A percentile compares a stretch with the other conserved stretches of the same genome.
These are phyloP conservation scores for Candida patagonica DNA, from an alignment of 805 yeast genomes.

Conservation along the genomic window DNA sequence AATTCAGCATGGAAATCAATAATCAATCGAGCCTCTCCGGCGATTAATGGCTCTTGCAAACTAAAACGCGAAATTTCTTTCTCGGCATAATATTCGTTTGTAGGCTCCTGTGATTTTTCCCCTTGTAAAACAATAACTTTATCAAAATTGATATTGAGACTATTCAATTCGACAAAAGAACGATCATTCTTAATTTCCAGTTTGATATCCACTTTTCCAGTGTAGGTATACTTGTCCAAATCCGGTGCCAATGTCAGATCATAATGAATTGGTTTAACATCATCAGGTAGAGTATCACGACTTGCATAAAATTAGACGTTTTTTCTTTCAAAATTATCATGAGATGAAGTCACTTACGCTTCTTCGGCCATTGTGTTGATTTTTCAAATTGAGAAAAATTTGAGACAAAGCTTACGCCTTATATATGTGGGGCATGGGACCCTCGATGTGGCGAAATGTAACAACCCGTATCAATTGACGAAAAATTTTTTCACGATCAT, in stretches of 20 bases:
- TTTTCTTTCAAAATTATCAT: too few species aligned
- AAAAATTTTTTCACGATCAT: too few species aligned
- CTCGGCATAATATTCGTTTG: constrained; percentile 36
- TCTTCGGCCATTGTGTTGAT: too few species aligned
- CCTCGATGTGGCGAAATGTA: too few species aligned
- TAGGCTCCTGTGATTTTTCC: constrained; percentile 23
- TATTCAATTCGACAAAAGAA: constrained; percentile 44
- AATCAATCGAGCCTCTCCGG: constrained; percentile 45
- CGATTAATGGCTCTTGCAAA: constrained; percentile 36
- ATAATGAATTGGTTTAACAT: constrained; percentile 68
- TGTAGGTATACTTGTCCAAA: constrained; percentile 30
- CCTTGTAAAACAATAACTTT: constrained; percentile 32
- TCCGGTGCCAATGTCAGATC: constrained; percentile 59
- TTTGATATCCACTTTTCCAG: constrained; percentile 31
- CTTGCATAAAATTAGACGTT: too few species aligned
- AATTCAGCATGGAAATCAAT: constrained; percentile 48
- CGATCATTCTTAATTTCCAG: constrained; percentile 37
- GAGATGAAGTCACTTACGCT: too few species aligned
- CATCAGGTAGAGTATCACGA: constrained; percentile 47
- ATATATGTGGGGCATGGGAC: too few species aligned
- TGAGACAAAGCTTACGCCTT: too few species aligned
- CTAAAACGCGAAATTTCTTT: constrained; percentile 56
- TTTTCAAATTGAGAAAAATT: too few species aligned
- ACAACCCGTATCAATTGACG: too few species aligned
- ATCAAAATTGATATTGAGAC: constrained; percentile 55